Evolutionary conservation across 768 basidiomycete species (phyloP), one percentile per base, ranked within the genome.

Genomic region (Multifurca ochricompacta): DNA sequence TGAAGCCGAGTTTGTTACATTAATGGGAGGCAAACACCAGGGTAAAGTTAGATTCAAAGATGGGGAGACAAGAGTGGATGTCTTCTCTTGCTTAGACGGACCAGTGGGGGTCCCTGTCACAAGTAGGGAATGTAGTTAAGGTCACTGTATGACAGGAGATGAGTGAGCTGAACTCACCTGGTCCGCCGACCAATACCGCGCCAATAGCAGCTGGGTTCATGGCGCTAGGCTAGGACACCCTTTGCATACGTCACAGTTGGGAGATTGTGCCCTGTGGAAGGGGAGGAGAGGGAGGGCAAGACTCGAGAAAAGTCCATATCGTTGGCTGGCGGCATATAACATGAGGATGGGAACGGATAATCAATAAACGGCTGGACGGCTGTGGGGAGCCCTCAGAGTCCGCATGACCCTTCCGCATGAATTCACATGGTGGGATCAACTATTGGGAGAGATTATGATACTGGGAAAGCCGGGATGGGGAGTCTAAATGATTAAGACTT

Each of bases 291-390:
- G 41, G 34, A 45, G 44, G 28, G 40, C 44, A 53, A 52, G 49
- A 32, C 47, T 16, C 27, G 25, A 25, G 50, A 42, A 36, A 53
- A 48, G 19, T 21, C 36, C 56, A 47, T 21, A 36, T 57, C 23
- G 18, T 6, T 34, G 21, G 23, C 45, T 50, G 45, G 37, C 21
- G 16, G 35, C 49, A 54, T 54, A 59, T 61, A 52, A 46, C 41
- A 53, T 41, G 56, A 34, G 23, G 36, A 43, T 40, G 51, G 31
- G 55, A 36, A 34, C 14, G 56, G 23, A n/a, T 18, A 31, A 16
- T 14, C 25, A 43, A 41, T 35, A 46, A 49, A 47, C 16, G 21
- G 48, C 27, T 27, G 46, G 44, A 47, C 16, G 21, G 48, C 27
- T 27, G 46, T 49, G 34, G 39, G 36, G 31, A 48, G 28, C 45